A percentile compares a stretch with the other conserved stretches of the same genome.
Conservation (phyloP, 768 basidiomycete genomes). For the Suillus ampliporus region DNA sequence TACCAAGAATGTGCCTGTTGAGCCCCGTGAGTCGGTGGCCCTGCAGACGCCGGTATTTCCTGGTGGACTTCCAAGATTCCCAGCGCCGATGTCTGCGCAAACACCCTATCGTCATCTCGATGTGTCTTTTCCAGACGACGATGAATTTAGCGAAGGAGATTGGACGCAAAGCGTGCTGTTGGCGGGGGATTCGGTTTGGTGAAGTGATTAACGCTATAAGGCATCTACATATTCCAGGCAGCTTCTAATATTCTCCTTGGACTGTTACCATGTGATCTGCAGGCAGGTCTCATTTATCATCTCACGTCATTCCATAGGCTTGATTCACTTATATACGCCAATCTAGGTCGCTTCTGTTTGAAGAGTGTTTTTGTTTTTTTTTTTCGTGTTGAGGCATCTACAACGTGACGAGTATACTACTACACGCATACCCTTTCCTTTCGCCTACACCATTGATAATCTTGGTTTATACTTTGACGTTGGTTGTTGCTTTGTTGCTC, state of each 20-base stretch:
- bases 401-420: conserved; percentile 18
- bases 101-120: conserved; percentile 34
- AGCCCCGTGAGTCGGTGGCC: conserved; percentile 28
- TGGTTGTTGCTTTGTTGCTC: background rate
- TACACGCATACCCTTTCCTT: conserved; percentile 30
- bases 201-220: conserved; percentile 7
- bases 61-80: conserved; percentile 35
- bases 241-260: conserved; percentile 14
- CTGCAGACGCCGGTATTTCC: conserved; percentile 8
- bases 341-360: background rate
- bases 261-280: conserved; percentile 32
- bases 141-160: conserved; percentile 55
- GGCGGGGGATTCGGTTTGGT: conserved; percentile 56
- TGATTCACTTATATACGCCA: conserved; percentile 12
- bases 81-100: conserved; percentile 24
- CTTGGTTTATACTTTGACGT: conserved; percentile 1
- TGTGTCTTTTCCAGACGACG: conserved; percentile 40
- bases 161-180: conserved; percentile 78
- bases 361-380: background rate
- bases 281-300: conserved; percentile 31
- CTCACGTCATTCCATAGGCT: conserved; percentile 17
- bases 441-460: conserved; percentile 13
- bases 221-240: conserved; percentile 16
- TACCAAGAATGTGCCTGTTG: conserved; percentile 15
- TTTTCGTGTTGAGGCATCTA: conserved; percentile 4